A percentile compares a stretch with the other conserved stretches of the same genome.
These are phyloP conservation scores for Russula griseocarnosa DNA, from an alignment of 768 basidiomycete genomes.

Conservation along the genomic window DNA sequence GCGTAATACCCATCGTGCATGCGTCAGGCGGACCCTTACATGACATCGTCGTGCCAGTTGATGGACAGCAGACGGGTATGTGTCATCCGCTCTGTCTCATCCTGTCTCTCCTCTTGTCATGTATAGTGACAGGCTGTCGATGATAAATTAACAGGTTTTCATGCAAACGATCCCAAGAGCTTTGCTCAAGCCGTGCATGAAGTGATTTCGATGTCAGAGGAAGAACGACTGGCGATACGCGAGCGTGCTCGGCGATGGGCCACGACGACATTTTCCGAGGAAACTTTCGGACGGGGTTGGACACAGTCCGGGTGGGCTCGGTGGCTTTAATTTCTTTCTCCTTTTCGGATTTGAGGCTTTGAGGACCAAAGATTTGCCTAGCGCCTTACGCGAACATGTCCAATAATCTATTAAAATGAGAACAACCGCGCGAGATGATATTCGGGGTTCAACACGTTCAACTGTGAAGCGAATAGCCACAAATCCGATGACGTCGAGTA, in stretches of 20 bases:
- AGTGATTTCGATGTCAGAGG: constrained; percentile 53
- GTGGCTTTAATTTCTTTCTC: constrained; percentile 27
- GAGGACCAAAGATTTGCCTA: background rate
- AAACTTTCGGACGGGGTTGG: constrained; percentile 77
- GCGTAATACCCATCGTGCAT: constrained; percentile 87
- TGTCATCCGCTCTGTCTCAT: constrained; percentile 11
- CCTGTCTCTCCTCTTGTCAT: background rate
- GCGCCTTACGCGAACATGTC: background rate
- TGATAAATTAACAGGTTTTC: constrained; percentile 53
- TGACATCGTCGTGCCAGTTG: constrained; percentile 84
- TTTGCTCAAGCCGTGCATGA: constrained; percentile 67
- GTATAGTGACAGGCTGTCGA: background rate
- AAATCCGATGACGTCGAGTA: background rate
- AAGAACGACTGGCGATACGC: constrained; percentile 59
- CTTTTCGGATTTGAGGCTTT: background rate
- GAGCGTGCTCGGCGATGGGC: constrained; percentile 68
- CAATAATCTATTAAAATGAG: background rate
- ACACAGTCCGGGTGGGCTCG: constrained; percentile 55
- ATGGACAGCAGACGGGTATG: constrained; percentile 64
- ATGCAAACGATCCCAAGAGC: constrained; percentile 59
- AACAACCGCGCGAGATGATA: background rate
- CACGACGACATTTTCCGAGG: constrained; percentile 66
- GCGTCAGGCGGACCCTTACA: constrained; percentile 88
- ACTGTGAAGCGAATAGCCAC: background rate
- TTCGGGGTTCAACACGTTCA: background rate